Base-by-base conservation (phyloP, 495 filamentous ascomycete species). In the Friedmanniomyces simplex region DNA sequence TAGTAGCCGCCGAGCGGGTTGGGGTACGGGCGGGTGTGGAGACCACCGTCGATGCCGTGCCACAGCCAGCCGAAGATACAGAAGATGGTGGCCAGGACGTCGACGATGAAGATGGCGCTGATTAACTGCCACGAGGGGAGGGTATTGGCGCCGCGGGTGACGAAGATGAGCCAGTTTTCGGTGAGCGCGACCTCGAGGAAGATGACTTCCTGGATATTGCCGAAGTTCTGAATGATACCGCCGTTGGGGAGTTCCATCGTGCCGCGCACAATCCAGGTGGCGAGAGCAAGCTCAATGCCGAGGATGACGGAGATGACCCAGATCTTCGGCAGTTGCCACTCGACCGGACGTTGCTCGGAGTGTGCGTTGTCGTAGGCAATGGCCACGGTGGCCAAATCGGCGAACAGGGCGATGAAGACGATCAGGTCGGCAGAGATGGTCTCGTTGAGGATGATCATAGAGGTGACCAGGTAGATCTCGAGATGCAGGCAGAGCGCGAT, bases 101-200 rank as follows among this genome's bases (percentile, higher is more conserved):
- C 84, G 69, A 87, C 84, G 68, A 79, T 72, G 68, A 85, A 76
- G 73, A 87, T 87, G 64, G 84, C 84, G 61, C 74, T 78, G 59
- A 87, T 77, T 50, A 87, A 74, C 71, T 87, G 83, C 81, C 82
- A 86, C 46, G 82, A 85, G 58, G 84, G 84, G 75, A 76, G 82
- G 57, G 84, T 87, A 66, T 82, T 77, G 59, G 76, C 80, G 71
- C 84, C 84, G 73, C 83, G 82, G 63, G 84, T 87, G 59, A 87
- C 83, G 75, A 87, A 87, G 73, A 87, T 87, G 61, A 87, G 76
- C 84, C 84, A 87, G 72, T 87, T 87, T 72, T 87, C 83, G 55
- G 84, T 87, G 50, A 87, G 76, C 34, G 84, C 79, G 67, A 87
- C 73, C 73, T 87, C 81, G 34, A 87, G 74, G 80, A 87, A 86